Evolutionary conservation across 2,329 filamentous ascomycete genomes (phyloP).

Genomic region (Fusarium devonianum): DNA sequence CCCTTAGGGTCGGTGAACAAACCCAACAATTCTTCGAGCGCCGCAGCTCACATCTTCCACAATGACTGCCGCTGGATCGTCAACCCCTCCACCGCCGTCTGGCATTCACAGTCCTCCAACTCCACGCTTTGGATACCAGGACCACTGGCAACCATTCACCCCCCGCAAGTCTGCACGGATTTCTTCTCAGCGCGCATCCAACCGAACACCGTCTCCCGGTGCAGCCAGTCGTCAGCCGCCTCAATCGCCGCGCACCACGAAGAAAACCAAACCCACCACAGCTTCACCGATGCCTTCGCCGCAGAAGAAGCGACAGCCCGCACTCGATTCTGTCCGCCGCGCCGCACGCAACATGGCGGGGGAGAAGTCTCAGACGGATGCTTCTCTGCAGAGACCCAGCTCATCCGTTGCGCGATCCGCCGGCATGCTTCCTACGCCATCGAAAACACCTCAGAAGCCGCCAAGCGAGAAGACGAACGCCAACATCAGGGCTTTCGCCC

Average conservation of each 20-base stretch:
- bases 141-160: conserved; percentile 76
- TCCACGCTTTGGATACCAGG: conserved; percentile 71
- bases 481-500: conserved; percentile 62
- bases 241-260: conserved; percentile 46
- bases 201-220: conserved; percentile 64
- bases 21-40: conserved; percentile 3
- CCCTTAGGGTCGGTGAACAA: conserved; percentile 10
- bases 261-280: conserved; percentile 45
- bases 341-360: conserved; percentile 55
- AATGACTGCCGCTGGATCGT: conserved; percentile 46
- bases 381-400: conserved; percentile 46
- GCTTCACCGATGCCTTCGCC: conserved; percentile 56
- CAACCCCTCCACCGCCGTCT: conserved; percentile 68
- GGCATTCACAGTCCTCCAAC: conserved; percentile 71
- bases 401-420: conserved; percentile 45
- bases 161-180: conserved; percentile 74
- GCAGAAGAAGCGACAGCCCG: conserved; percentile 58
- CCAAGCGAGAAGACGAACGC: conserved; percentile 58
- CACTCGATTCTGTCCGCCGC: conserved; percentile 57
- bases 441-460: conserved; percentile 77
- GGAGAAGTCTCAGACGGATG: conserved; percentile 53
- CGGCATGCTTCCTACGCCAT: conserved; percentile 77
- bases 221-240: conserved; percentile 46
- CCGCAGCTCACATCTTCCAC: conserved; percentile 27
- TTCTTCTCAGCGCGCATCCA: conserved; percentile 59